Percentiles rank a stretch among this genome's conserved stretches.
Evolutionary conservation across 306 rosid genomes (phyloP).

Genomic region (Albizia julibrissin): DNA sequence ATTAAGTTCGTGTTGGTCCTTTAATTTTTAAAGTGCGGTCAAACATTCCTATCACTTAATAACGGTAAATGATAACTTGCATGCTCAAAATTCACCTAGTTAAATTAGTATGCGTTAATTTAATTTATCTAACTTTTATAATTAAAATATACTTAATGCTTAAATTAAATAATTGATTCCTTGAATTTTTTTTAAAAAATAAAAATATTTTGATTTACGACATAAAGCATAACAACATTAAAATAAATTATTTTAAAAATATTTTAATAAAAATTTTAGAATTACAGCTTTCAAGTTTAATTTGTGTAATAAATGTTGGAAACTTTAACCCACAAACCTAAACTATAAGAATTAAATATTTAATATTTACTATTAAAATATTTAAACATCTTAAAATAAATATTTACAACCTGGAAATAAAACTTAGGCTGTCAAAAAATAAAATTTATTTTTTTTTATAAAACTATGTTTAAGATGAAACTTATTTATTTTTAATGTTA

Average conservation of each 20-base stretch:
- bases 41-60: neutral
- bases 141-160: too few species aligned
- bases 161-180: too few species aligned
- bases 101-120: neutral
- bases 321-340: neutral
- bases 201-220: neutral
- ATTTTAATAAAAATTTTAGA: neutral
- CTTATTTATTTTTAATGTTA: too few species aligned
- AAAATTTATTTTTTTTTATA: neutral
- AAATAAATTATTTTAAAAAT: neutral
- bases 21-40: neutral
- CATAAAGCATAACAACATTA: neutral
- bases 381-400: too few species aligned
- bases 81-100: neutral
- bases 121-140: neutral
- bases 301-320: neutral
- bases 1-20: neutral
- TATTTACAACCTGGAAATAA: neutral
- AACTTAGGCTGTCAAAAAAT: neutral
- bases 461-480: neutral
- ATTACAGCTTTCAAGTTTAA: neutral
- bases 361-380: too few species aligned
- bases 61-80: neutral
- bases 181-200: too few species aligned
- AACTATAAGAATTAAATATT: neutral